phyloP scores from a whole-genome alignment of 257 asterid species.

The Coffea canephora region DNA sequence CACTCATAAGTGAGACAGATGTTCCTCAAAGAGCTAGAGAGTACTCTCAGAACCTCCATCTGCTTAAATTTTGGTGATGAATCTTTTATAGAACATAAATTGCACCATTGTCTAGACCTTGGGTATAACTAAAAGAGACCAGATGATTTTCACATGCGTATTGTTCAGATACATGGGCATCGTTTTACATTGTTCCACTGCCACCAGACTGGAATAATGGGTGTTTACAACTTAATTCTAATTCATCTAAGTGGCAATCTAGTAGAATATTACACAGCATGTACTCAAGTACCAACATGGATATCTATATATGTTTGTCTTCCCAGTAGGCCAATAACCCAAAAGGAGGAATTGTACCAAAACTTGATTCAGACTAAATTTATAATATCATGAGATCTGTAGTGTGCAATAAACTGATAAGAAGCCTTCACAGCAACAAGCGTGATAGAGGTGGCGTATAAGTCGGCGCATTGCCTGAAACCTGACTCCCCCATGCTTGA shows the following conservation, averaged over 20 bases:
- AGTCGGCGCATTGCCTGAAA: slow-evolving; percentile 67
- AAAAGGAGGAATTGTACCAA: neutral
- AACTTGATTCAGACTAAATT: neutral
- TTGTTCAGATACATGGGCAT: neutral
- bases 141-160: too few species aligned
- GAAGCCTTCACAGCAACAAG: neutral
- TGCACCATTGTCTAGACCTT: neutral
- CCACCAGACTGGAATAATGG: too few species aligned
- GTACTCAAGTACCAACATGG: neutral
- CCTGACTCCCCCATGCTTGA: slow-evolving; percentile 76
- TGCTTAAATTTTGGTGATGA: too few species aligned
- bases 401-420: neutral
- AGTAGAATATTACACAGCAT: neutral
- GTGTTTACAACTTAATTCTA: too few species aligned
- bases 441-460: neutral
- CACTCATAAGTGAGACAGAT: neutral
- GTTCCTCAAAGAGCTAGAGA: neutral
- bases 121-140: neutral
- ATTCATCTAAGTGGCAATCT: neutral
- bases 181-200: neutral
- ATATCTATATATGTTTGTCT: neutral
- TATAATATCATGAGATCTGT: neutral
- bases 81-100: neutral
- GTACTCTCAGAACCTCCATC: neutral
- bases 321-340: neutral